Conservation (phyloP, 352 stramenopile species). For the Plasmopara viticola region DNA sequence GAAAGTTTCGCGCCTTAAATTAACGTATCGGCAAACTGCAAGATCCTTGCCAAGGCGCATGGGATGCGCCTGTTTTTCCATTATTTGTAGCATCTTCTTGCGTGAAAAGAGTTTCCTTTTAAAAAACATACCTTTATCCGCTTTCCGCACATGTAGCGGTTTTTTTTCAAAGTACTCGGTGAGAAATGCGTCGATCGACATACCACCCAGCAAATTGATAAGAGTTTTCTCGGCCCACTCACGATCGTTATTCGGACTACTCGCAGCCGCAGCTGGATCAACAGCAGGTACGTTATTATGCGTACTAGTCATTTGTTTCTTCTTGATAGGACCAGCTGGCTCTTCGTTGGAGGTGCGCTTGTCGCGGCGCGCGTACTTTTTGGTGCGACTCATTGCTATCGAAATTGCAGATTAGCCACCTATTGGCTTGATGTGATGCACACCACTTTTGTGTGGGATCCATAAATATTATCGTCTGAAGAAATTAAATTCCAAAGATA, state of each 20-base stretch:
- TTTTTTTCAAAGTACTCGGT: constrained; percentile 83
- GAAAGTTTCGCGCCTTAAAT: constrained; percentile 63
- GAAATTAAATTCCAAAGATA: too few species aligned
- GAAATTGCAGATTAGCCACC: neutral
- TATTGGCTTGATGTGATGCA: neutral
- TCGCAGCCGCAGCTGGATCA: constrained; percentile 1
- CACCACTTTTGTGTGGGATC: neutral
- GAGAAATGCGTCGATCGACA: constrained; percentile 56
- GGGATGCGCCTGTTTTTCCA: constrained; percentile 35
- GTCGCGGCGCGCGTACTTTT: constrained; percentile 32
- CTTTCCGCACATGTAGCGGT: constrained; percentile 56
- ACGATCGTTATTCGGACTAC: constrained; percentile 14
- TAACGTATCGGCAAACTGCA: constrained; percentile 70
- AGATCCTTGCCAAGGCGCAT: constrained; percentile 62
- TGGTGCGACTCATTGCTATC: constrained; percentile 46
- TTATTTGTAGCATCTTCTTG: constrained; percentile 56
- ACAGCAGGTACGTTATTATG: constrained; percentile 1
- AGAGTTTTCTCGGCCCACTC: constrained; percentile 29
- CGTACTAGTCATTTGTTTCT: constrained; percentile 24
- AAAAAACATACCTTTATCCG: constrained; percentile 52
- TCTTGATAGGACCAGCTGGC: constrained; percentile 29
- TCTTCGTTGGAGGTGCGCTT: constrained; percentile 34
- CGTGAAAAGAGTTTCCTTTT: constrained; percentile 55
- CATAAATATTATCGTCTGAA: too few species aligned
- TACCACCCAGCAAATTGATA: constrained; percentile 53